These are phyloP conservation scores for Vigna unguiculata DNA, from an alignment of 306 rosid genomes.

Conservation along the genomic window DNA sequence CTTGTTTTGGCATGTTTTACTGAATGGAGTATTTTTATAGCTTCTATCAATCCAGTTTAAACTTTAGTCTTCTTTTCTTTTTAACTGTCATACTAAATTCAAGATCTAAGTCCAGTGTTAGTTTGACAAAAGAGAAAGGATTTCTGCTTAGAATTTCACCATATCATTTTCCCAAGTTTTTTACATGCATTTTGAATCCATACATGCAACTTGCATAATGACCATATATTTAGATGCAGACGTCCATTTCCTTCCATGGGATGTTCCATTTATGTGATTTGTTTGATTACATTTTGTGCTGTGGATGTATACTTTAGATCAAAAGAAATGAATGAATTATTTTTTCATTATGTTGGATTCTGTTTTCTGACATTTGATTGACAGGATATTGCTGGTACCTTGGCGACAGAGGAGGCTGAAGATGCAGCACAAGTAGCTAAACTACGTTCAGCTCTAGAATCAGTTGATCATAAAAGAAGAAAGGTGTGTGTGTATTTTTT, in stretches of 20 bases:
- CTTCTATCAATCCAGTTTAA: background rate
- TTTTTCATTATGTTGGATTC: background rate
- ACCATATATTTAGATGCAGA: background rate
- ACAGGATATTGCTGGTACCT: constrained; percentile 99
- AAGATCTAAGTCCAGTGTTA: constrained; percentile 7
- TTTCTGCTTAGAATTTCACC: background rate
- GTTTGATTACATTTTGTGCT: constrained; percentile 27
- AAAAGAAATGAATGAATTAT: constrained; percentile 19
- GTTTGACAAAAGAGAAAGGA: background rate
- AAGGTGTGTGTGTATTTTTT: constrained; percentile 73
- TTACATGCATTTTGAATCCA: constrained; percentile 16
- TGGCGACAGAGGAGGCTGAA: constrained; percentile 93
- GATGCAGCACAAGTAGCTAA: constrained; percentile 87
- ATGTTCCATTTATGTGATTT: constrained; percentile 34
- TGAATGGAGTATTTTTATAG: background rate
- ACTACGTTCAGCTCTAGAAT: constrained; percentile 95
- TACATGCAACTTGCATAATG: background rate
- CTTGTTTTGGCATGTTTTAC: constrained; percentile 29
- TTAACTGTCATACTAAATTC: constrained; percentile 2
- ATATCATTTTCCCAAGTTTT: background rate
- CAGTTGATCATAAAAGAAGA: constrained; percentile 98
- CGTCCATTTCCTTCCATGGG: background rate
- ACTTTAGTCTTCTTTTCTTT: background rate
- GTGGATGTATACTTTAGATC: constrained; percentile 2
- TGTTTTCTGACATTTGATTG: constrained; percentile 43